These are phyloP conservation scores for Colletotrichum camelliae DNA, from an alignment of 2,329 filamentous ascomycete species.

Conservation along the genomic window DNA sequence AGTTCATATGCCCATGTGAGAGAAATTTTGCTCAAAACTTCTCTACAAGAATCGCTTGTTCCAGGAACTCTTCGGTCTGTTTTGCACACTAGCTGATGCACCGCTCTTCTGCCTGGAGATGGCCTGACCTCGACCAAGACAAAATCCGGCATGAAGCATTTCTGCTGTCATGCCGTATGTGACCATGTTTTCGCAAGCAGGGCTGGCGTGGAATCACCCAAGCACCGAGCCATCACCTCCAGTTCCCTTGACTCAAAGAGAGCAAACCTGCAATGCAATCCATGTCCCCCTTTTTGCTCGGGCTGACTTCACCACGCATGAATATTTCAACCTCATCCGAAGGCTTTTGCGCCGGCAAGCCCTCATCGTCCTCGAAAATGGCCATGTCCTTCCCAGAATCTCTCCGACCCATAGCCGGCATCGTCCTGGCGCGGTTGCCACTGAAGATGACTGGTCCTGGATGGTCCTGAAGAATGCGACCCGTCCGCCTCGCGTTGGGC, in stretches of 20 bases:
- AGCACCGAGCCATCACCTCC: constrained; percentile 60
- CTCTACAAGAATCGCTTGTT: not conserved
- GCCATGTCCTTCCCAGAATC: constrained; percentile 38
- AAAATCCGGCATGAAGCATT: not conserved
- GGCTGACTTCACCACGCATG: constrained; percentile 71
- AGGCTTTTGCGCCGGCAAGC: constrained; percentile 26
- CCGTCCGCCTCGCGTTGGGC: constrained; percentile 45
- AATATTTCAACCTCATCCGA: constrained; percentile 73
- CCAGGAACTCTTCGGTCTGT: not conserved
- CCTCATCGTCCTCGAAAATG: constrained; percentile 59
- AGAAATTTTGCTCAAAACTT: not conserved
- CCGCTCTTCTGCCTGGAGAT: not conserved
- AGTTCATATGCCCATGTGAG: not conserved
- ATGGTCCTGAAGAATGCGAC: constrained; percentile 46
- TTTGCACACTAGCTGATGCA: not conserved
- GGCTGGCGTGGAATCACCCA: not conserved
- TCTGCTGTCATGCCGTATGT: not conserved
- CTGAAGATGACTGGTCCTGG: constrained; percentile 36
- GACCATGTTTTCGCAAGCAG: not conserved
- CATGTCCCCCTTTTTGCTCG: constrained; percentile 79
- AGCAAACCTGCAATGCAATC: constrained; percentile 90
- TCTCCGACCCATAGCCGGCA: constrained; percentile 38
- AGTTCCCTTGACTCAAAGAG: constrained; percentile 90
- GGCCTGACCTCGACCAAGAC: not conserved
- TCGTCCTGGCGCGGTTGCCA: constrained; percentile 44